These are phyloP conservation scores for Podaxis sp. DNA, from an alignment of 768 basidiomycete species.

Conservation along the genomic window DNA sequence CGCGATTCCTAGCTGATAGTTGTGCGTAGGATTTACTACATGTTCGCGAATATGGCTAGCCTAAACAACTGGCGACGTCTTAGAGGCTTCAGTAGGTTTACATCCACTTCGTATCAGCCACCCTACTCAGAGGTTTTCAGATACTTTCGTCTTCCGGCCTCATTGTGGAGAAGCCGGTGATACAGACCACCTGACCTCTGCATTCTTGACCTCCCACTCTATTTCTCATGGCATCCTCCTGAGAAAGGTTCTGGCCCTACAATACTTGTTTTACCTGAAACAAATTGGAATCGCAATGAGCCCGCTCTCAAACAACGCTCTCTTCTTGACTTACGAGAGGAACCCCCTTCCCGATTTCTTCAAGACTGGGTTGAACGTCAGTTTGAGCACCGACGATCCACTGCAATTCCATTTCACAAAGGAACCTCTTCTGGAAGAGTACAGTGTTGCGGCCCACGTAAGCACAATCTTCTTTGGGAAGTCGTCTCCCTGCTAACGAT, in stretches of 20 bases:
- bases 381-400: slow-evolving; percentile 93
- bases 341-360: slow-evolving; percentile 98
- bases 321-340: slow-evolving; percentile 94
- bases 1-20: neutral
- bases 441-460: slow-evolving; percentile 96
- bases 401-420: slow-evolving; percentile 97
- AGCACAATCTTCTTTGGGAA: slow-evolving; percentile 19
- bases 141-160: slow-evolving; percentile 94
- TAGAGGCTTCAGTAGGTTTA: slow-evolving; percentile 83
- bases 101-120: neutral
- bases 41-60: slow-evolving; percentile 95
- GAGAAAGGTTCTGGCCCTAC: slow-evolving; percentile 94
- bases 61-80: slow-evolving; percentile 88
- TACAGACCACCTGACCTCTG: slow-evolving; percentile 93
- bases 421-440: slow-evolving; percentile 96
- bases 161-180: slow-evolving; percentile 99
- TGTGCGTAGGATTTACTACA: slow-evolving; percentile 81
- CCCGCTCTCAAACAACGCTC: slow-evolving; percentile 94
- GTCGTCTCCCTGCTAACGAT: neutral
- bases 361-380: slow-evolving; percentile 92
- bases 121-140: slow-evolving; percentile 34
- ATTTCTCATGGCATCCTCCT: slow-evolving; percentile 99
- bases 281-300: slow-evolving; percentile 99
- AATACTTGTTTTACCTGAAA: slow-evolving; percentile 96
- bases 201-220: slow-evolving; percentile 94